Evolutionary conservation across 352 stramenopile genomes (phyloP), one percentile per base, ranked within the genome.

Genomic region (Phytopythium chamaehyphon): DNA sequence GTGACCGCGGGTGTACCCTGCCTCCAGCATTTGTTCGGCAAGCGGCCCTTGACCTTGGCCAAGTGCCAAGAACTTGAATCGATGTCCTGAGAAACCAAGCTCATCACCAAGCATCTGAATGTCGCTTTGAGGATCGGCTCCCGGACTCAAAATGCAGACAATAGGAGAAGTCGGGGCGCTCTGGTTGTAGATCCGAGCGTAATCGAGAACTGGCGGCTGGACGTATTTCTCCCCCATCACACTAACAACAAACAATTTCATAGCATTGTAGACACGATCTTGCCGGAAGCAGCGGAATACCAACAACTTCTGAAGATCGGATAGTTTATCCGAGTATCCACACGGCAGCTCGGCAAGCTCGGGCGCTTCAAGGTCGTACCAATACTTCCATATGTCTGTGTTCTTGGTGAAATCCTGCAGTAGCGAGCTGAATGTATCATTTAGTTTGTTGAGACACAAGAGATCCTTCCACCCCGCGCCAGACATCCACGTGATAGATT

Each of bases 181-280:
- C 52, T 98, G 92, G 2, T 77, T 74, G 66, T 95, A 98, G 22
- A 98, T 97, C 2, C 92, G 83, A 1, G 73, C 67, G 62, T 98
- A 98, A 62, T 98, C 89, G 0, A 98, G 66, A 24, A 98, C 91
- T 0, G 95, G 95, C 9, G 94, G 93, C 64, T 98, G 94, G 9
- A 98, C 94, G 44, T 92, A 98, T 54, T 96, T 96, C 53, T 98
- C 90, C 7, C 92, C 87, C 78, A 98, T 95, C 8, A 86, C 55
- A 21, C 70, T 76, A 42, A 96, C 90, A 19, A 98, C 95, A 56
- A 98, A 98, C 26, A 97, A 63, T 58, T 98, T 97, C 60, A 97
- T 97, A 11, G 90, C 91, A 56, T 98, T 98, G 61, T 98, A 98
- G 15, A 98, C 92, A 3, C 95, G 83, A 57, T 98, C 95, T 37